Evolutionary conservation across 768 basidiomycete genomes (phyloP).

Genomic region (Tulasnella sp.): DNA sequence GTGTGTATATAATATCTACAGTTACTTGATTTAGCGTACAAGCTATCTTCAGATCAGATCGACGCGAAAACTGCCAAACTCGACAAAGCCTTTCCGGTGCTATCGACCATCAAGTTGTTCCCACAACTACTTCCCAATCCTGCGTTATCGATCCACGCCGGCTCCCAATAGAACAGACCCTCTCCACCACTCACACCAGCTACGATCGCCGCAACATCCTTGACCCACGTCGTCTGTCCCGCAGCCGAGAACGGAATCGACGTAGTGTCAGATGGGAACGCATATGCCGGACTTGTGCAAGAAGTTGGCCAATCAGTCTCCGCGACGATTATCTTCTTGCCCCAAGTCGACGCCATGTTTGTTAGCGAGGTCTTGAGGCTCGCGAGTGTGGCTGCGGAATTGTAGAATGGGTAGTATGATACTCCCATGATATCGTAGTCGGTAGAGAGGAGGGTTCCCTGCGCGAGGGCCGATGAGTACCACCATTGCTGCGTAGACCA

Average conservation of each 20-base stretch:
- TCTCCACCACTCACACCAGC: conserved; percentile 29
- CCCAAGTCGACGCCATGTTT: conserved; percentile 37
- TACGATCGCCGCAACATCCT: conserved; percentile 40
- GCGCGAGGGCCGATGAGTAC: conserved; percentile 42
- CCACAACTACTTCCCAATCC: conserved; percentile 22
- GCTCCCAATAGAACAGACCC: conserved; percentile 49
- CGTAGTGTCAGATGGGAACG: conserved; percentile 27
- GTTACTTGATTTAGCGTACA: no score
- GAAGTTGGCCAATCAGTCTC: conserved; percentile 54
- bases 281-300: conserved; percentile 37
- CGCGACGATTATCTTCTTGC: conserved; percentile 49
- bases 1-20: no score
- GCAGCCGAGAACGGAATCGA: conserved; percentile 38
- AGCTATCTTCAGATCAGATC: no score
- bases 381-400: conserved; percentile 36
- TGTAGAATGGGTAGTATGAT: conserved; percentile 36
- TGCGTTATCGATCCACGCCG: conserved; percentile 52
- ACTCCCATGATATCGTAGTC: conserved; percentile 53
- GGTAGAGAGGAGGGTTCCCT: conserved; percentile 36
- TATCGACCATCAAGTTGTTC: no score
- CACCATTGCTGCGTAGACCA: conserved; percentile 36
- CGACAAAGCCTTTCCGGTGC: no score
- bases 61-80: no score
- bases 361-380: conserved; percentile 43
- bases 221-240: conserved; percentile 46